phyloP scores from a whole-genome alignment of 108 stramenopile genomes.

The Conticribra weissflogii region DNA sequence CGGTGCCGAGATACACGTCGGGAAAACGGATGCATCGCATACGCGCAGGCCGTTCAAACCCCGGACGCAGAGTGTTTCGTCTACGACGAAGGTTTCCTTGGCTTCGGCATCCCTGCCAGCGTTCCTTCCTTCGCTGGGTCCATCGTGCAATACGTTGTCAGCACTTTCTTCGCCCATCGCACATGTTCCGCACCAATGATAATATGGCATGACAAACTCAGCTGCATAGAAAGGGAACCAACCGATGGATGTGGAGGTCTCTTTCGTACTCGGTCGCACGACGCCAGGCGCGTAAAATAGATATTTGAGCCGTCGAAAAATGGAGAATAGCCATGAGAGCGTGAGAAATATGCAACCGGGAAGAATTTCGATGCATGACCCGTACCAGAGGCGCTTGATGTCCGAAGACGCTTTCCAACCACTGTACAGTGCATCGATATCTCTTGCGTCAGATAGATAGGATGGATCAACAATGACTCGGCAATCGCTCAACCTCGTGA shows the following conservation, averaged over 20 bases:
- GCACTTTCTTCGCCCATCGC: slow-evolving; percentile 49
- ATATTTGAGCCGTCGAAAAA: background rate
- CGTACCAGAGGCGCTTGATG: slow-evolving; percentile 17
- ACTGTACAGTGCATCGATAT: slow-evolving; percentile 48
- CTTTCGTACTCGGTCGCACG: background rate
- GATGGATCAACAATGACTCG: slow-evolving; percentile 52
- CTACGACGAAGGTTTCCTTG: slow-evolving; percentile 56
- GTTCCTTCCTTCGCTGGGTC: background rate
- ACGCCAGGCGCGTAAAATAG: too few species aligned
- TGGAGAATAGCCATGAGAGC: background rate
- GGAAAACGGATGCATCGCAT: slow-evolving; percentile 82
- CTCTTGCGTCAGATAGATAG: slow-evolving; percentile 57
- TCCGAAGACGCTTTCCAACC: slow-evolving; percentile 31
- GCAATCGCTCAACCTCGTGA: slow-evolving; percentile 47
- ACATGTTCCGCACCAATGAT: slow-evolving; percentile 82
- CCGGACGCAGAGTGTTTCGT: slow-evolving; percentile 51
- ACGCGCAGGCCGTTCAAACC: slow-evolving; percentile 50
- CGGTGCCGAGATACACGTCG: slow-evolving; percentile 56
- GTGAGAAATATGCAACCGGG: slow-evolving; percentile 13
- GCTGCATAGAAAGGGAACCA: slow-evolving; percentile 51
- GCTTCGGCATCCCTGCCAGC: slow-evolving; percentile 11
- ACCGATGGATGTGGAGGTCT: background rate
- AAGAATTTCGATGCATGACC: slow-evolving; percentile 28
- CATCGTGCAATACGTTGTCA: background rate
- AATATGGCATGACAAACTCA: slow-evolving; percentile 71